Base-by-base conservation (phyloP, 2,329 filamentous ascomycete genomes). In the Cyphellophora europaea region DNA sequence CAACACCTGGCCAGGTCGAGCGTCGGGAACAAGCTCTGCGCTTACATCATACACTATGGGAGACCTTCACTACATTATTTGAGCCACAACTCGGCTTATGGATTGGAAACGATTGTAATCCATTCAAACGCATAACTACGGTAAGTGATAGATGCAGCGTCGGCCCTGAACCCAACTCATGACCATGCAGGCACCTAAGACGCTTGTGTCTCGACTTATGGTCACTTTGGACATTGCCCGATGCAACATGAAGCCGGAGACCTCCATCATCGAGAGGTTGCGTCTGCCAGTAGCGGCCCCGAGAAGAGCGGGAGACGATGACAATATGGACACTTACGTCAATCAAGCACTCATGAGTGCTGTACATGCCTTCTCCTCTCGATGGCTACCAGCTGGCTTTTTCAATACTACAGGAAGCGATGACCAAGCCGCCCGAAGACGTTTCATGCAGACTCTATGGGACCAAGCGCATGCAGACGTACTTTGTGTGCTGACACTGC, bases 271-370 rank as follows among this genome's bases (percentile, higher is more conserved):
- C 31, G 11, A 10, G 14, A 19, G 8, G 11, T 19, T 33, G 11
- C 14, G 31, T n/a, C 31, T 33, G 10, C 31, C 13, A n/a, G 19
- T 18, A 11, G 17, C 14, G 4, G 5, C 13, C 5, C 8, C 23
- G 21, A 25, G 8, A 25, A 8, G 19, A 16, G 14, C 10, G n/a
- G 36, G 28, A 34, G 16, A 35, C 12, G 21, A 11, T 3, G n/a
- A 6, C 5, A 13, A 29, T 6, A 21, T 34, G 8, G 21, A 34
- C 5, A 11, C 19, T 29, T 10, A 27, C 11, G 25, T 35, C 27
- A 38, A 38, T 38, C 31, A 35, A 12, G 36, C 36, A 11, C 25
- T 38, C 11, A 34, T 35, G 13, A 35, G 32, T 17, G 36, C 36
- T 14, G 36, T 38, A 6, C 32, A 38, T 21, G 36, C 36, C 11